A percentile compares a stretch with the other conserved stretches of the same genome.
These are phyloP conservation scores for Cucurbita maxima DNA, from an alignment of 306 rosid genomes.

Conservation along the genomic window DNA sequence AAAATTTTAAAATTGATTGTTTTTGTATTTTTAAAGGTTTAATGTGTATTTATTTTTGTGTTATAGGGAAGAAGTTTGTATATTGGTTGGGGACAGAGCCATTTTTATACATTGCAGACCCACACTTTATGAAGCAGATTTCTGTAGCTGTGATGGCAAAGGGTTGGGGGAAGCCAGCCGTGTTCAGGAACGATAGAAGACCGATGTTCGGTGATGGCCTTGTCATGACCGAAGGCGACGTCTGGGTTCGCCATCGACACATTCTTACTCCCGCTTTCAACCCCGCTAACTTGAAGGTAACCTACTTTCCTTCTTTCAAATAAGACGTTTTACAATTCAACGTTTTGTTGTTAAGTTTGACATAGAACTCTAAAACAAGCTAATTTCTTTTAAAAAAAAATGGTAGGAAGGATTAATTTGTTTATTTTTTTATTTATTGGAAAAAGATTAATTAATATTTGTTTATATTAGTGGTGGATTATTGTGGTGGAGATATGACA, in stretches of 20 bases:
- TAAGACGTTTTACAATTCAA: too few species aligned
- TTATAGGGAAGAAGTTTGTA: slow-evolving; percentile 49
- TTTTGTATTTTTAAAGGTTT: neutral
- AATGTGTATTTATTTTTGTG: neutral
- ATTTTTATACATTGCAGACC: slow-evolving; percentile 56
- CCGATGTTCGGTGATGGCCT: slow-evolving; percentile 78
- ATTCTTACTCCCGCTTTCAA: slow-evolving; percentile 53
- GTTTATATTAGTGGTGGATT: neutral
- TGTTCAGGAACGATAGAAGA: slow-evolving; percentile 46
- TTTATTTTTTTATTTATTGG: neutral
- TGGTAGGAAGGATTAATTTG: neutral
- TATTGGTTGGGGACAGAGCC: slow-evolving; percentile 89
- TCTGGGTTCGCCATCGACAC: slow-evolving; percentile 64
- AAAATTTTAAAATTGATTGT: too few species aligned
- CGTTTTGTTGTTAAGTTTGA: too few species aligned
- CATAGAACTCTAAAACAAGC: too few species aligned
- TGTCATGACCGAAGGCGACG: slow-evolving; percentile 55
- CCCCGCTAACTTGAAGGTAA: slow-evolving; percentile 51
- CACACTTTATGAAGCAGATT: slow-evolving; percentile 51
- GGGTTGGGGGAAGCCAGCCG: slow-evolving; percentile 70
- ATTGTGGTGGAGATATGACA: neutral
- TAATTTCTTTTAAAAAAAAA: too few species aligned
- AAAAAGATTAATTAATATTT: neutral
- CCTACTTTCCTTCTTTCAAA: neutral
- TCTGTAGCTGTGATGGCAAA: slow-evolving; percentile 42